Conservation (phyloP, 352 stramenopile species). For the Pythium periplocum region DNA sequence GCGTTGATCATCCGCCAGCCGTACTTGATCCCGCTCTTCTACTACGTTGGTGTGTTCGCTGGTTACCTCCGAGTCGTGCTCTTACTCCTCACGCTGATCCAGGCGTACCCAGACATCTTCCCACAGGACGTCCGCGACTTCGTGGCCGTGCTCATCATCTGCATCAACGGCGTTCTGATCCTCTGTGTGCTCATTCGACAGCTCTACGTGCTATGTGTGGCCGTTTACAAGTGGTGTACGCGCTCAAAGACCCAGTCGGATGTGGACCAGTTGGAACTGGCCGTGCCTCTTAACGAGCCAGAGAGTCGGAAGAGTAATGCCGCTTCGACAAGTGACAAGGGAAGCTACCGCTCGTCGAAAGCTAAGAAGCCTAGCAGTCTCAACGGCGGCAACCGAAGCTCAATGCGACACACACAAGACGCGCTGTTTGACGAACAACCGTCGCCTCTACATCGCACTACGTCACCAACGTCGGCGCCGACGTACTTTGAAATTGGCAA, state of each 20-base stretch:
- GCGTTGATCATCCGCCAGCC: slow-evolving; percentile 32
- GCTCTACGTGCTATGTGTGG: slow-evolving; percentile 22
- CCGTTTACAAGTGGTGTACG: slow-evolving; percentile 17
- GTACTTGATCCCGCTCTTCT: slow-evolving; percentile 37
- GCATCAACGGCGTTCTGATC: slow-evolving; percentile 34
- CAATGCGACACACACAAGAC: not conserved
- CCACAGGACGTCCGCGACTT: slow-evolving; percentile 37
- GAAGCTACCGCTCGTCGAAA: no score
- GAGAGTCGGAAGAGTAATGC: not conserved
- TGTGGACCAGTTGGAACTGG: slow-evolving; percentile 12
- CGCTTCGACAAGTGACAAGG: not conserved
- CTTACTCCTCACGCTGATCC: slow-evolving; percentile 36
- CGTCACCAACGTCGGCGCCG: slow-evolving; percentile 6
- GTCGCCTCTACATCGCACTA: slow-evolving; percentile 16
- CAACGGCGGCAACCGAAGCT: no score
- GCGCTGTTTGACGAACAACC: slow-evolving; percentile 8
- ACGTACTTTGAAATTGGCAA: not conserved
- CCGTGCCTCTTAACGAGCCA: slow-evolving; percentile 12
- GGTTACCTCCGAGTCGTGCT: slow-evolving; percentile 40
- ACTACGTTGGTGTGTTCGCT: slow-evolving; percentile 25
- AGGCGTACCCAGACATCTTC: slow-evolving; percentile 26
- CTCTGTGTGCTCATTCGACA: slow-evolving; percentile 34
- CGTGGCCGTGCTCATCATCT: slow-evolving; percentile 34
- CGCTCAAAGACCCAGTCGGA: slow-evolving; percentile 3
- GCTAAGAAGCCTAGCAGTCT: no score